A percentile compares a stretch with the other conserved stretches of the same genome.
Evolutionary conservation across 2,329 filamentous ascomycete species (phyloP).

Genomic region (Fusarium nelsonii): DNA sequence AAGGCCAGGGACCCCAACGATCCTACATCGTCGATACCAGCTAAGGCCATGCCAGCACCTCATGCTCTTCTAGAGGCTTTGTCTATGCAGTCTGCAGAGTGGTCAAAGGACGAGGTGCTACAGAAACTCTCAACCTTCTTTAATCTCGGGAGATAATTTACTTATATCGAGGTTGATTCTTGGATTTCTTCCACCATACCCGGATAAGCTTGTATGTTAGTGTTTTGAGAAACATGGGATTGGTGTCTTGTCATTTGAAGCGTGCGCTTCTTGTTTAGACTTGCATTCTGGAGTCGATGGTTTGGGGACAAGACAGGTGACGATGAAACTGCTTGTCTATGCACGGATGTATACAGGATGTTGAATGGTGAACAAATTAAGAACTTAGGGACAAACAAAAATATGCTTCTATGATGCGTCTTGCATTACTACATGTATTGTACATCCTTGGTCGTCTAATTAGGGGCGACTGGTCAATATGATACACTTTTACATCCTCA

Average conservation of each 20-base stretch:
- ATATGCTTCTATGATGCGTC: conserved; percentile 41
- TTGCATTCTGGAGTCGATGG: conserved; percentile 50
- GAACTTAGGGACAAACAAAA: conserved; percentile 43
- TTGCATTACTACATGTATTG: conserved; percentile 50
- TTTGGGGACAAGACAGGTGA: conserved; percentile 40
- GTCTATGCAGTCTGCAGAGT: conserved; percentile 71
- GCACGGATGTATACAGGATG: conserved; percentile 44
- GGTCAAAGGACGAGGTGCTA: conserved; percentile 74
- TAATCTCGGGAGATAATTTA: conserved; percentile 61
- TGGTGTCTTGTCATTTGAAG: conserved; percentile 47
- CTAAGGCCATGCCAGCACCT: conserved; percentile 72
- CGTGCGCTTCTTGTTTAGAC: conserved; percentile 48
- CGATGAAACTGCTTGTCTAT: conserved; percentile 40
- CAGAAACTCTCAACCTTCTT: conserved; percentile 73
- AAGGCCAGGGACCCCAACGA: conserved; percentile 72
- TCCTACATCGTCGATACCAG: conserved; percentile 64
- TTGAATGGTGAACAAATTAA: conserved; percentile 46
- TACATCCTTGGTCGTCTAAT: conserved; percentile 45
- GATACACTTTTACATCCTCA: conserved; percentile 44
- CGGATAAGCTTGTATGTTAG: conserved; percentile 49
- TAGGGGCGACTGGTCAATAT: conserved; percentile 44
- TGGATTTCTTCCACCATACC: conserved; percentile 38
- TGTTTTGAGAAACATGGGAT: conserved; percentile 46
- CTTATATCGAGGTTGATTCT: conserved; percentile 12
- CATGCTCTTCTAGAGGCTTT: conserved; percentile 76